phyloP scores from a whole-genome alignment of 805 yeast genomes.

The Kockiozyma suomiensis region DNA sequence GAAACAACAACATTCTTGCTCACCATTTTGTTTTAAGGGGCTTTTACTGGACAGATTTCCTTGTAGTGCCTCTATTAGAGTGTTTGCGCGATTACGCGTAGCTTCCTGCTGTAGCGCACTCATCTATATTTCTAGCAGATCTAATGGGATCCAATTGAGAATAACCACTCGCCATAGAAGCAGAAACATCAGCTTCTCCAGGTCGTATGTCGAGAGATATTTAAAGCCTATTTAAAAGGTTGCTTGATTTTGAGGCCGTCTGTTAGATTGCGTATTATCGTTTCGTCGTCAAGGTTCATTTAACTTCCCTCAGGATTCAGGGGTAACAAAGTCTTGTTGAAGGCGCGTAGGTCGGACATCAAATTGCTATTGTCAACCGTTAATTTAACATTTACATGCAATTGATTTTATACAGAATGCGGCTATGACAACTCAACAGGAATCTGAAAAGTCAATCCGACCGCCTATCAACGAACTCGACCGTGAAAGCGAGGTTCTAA shows the following conservation, averaged over 20 bases:
- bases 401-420: neutral
- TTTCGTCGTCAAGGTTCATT: no score
- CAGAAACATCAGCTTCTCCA: no score
- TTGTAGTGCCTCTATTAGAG: neutral
- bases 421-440: neutral
- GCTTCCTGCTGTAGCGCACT: neutral
- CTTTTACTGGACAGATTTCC: neutral
- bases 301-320: no score
- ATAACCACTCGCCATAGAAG: neutral
- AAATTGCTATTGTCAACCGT: no score
- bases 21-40: neutral
- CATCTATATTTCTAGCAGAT: neutral
- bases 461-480: neutral
- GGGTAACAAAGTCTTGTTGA: no score
- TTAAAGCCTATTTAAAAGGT: neutral
- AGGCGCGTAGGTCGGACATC: no score
- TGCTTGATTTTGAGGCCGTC: no score
- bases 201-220: no score
- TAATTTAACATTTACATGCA: no score
- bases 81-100: neutral
- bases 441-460: neutral
- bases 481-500: slow-evolving; percentile 10
- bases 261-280: no score
- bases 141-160: no score
- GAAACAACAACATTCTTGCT: no score